A percentile compares a stretch with the other conserved stretches of the same genome.
Conservation (phyloP, 139 green algal genomes). For the Closterium sp. region DNA sequence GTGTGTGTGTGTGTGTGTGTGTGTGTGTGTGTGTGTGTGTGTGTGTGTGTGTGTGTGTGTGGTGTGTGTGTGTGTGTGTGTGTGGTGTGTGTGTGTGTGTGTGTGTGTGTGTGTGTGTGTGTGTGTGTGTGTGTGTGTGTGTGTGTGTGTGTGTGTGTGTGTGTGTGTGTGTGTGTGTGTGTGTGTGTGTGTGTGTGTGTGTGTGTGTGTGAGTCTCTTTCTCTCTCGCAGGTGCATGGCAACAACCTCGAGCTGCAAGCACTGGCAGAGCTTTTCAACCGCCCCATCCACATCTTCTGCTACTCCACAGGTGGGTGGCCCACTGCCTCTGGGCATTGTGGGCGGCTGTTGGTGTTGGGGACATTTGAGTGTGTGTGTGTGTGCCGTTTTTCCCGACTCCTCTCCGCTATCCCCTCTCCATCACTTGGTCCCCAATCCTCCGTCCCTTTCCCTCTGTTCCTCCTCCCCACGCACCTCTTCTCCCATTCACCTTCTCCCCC, state of each 20-base stretch:
- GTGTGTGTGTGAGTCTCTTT: not conserved
- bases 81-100: no score
- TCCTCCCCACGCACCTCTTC: not conserved
- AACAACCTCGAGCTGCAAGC: conserved; percentile 49
- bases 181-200: not conserved
- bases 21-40: conserved; percentile 8
- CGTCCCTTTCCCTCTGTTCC: not conserved
- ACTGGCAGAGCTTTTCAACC: conserved; percentile 46
- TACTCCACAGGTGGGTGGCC: conserved; percentile 30
- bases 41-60: not conserved
- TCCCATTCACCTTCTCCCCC: not conserved
- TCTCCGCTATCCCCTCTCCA: not conserved
- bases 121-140: conserved; percentile 5
- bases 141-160: conserved; percentile 17
- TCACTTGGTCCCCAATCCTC: not conserved
- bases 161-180: not conserved
- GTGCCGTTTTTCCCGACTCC: not conserved
- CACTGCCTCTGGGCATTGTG: no score
- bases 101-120: conserved; percentile 15
- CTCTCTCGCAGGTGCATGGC: conserved; percentile 22
- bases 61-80: no score
- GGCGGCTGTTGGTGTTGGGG: no score
- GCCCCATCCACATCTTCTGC: conserved; percentile 45
- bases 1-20: not conserved
- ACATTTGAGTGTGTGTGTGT: not conserved